A percentile compares a stretch with the other conserved stretches of the same genome.
phyloP scores from a whole-genome alignment of 192 early-diverging fungal species.

The Umbelopsis sp. region DNA sequence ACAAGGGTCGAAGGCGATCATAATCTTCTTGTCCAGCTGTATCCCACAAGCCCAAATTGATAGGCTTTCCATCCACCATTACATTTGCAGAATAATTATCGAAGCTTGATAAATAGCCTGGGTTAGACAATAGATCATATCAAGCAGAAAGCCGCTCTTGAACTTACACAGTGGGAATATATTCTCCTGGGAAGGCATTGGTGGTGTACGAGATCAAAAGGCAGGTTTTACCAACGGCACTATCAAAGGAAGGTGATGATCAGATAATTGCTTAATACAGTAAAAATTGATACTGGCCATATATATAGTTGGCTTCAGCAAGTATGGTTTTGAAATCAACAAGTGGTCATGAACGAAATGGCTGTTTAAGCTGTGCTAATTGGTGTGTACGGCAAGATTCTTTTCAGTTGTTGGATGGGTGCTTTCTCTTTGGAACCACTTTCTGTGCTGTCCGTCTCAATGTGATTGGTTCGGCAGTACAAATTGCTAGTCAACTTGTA shows the following conservation, averaged over 20 bases:
- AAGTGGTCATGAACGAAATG: no score
- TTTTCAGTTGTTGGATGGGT: no score
- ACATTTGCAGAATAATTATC: constrained; percentile 99
- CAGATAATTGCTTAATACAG: not conserved
- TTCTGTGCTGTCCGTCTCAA: no score
- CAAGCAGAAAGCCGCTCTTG: not conserved
- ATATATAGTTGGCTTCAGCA: no score
- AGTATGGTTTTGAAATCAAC: no score
- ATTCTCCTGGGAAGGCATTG: constrained; percentile 99
- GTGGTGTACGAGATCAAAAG: constrained; percentile 97
- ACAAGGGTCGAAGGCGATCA: constrained; percentile 95
- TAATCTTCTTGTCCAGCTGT: constrained; percentile 99
- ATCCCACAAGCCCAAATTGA: constrained; percentile 98
- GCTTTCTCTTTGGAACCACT: no score
- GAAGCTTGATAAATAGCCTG: constrained; percentile 57
- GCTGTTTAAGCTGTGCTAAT: no score
- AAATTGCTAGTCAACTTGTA: no score
- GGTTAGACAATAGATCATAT: not conserved
- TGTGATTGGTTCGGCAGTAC: no score
- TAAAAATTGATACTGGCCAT: no score
- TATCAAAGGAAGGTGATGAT: constrained; percentile 34
- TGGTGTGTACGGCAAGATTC: no score
- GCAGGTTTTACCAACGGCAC: constrained; percentile 95
- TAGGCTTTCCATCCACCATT: constrained; percentile 99
- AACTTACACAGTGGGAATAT: constrained; percentile 98